Percentiles rank a stretch among this genome's conserved stretches.
Conservation (phyloP, 768 basidiomycete species). For the Suillus placidus region DNA sequence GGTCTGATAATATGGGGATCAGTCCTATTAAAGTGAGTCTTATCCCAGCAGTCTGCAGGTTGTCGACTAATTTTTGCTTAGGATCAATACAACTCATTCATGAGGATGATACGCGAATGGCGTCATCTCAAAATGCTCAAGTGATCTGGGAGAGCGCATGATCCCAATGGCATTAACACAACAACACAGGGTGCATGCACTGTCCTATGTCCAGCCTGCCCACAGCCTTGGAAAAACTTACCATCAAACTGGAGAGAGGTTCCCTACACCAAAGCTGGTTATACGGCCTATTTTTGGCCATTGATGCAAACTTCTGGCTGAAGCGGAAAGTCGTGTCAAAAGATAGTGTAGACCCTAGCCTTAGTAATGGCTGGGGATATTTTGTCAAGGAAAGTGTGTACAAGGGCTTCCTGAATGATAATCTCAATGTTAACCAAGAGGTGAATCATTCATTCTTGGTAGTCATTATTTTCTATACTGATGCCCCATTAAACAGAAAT, state of each 20-base stretch:
- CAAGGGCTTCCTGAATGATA: conserved; percentile 18
- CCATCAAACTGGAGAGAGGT: conserved; percentile 21
- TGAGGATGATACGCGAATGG: conserved; percentile 23
- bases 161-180: conserved; percentile 20
- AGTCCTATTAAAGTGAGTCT: conserved; percentile 12
- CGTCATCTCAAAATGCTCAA: conserved; percentile 19
- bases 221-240: conserved; percentile 30
- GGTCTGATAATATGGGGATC: conserved; percentile 30
- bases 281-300: conserved; percentile 25
- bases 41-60: background rate
- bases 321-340: conserved; percentile 18
- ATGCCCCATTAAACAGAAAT: conserved; percentile 13
- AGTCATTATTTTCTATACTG: background rate
- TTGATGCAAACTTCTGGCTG: conserved; percentile 31
- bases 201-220: conserved; percentile 32
- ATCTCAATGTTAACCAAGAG: background rate
- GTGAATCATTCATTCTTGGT: background rate
- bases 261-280: conserved; percentile 7
- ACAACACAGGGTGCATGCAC: conserved; percentile 29
- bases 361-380: conserved; percentile 28
- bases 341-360: conserved; percentile 22
- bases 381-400: conserved; percentile 28
- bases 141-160: conserved; percentile 27
- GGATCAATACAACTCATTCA: conserved; percentile 21
- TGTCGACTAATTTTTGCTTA: background rate